These are phyloP conservation scores for Hericium erinaceus DNA, from an alignment of 768 basidiomycete genomes.

Conservation along the genomic window DNA sequence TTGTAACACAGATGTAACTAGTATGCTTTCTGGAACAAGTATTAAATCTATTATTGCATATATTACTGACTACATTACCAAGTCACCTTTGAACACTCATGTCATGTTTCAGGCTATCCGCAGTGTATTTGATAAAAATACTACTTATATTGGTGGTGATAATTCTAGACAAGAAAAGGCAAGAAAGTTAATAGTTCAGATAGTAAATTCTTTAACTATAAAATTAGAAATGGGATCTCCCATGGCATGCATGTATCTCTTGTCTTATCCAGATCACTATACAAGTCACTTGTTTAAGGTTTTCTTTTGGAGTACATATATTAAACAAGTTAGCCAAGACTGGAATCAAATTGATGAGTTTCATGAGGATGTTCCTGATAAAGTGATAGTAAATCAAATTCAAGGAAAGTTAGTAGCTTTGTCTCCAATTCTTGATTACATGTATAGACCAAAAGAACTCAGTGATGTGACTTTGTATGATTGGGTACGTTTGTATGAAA, in stretches of 20 bases:
- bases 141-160: conserved; percentile 14
- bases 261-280: conserved; percentile 30
- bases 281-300: conserved; percentile 25
- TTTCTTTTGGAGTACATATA: conserved; percentile 26
- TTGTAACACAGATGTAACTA: conserved; percentile 32
- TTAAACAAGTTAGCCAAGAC: conserved; percentile 14
- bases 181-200: conserved; percentile 24
- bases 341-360: conserved; percentile 7
- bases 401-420: conserved; percentile 11
- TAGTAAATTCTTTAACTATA: conserved; percentile 26
- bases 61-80: conserved; percentile 36
- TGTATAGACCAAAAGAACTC: conserved; percentile 16
- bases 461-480: conserved; percentile 19
- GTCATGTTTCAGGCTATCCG: conserved; percentile 25
- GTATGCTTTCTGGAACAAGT: conserved; percentile 29
- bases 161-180: conserved; percentile 13
- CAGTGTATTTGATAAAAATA: conserved; percentile 16
- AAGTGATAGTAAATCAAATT: conserved; percentile 11
- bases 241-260: conserved; percentile 26
- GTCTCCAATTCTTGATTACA: conserved; percentile 26
- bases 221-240: conserved; percentile 30
- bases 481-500: conserved; percentile 10
- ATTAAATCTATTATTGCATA: conserved; percentile 30
- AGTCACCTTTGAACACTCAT: conserved; percentile 29
- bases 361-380: neutral